Evolutionary conservation across 495 filamentous ascomycete genomes (phyloP), one percentile per base, ranked within the genome.

Genomic region (Glonium stellatum): DNA sequence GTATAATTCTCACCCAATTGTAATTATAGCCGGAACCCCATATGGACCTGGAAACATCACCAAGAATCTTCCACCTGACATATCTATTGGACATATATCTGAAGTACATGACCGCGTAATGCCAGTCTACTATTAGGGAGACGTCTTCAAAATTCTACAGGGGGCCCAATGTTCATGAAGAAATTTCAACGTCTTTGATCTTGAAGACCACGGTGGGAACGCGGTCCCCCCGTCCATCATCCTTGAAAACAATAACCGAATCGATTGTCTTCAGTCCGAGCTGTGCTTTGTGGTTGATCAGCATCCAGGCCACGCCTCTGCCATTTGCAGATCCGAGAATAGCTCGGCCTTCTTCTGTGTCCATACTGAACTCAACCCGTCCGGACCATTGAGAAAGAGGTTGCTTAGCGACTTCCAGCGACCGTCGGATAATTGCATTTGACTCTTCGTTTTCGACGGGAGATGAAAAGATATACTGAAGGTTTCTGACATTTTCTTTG

Each of bases 371-470:
- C 47, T 50, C 21, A 21, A 50, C 47, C 23, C 47, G 12, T 50
- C 22, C 47, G 3, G 12, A 11, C 12, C 21, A 50, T 5, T 50
- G 47, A 3, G 11, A 11, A 50, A 18, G 47, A 18, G n/a, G 4
- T 22, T 50, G 18, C n/a, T 23, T 23, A 11, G 3, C n/a, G 21
- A 19, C 23, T 11, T 15, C 47, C 12, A 50, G 47, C 21, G 47
- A 15, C 23, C 23, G 47, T 23, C 3, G 47, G 11, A 50, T 23
- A 21, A 18, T 11, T 22, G 4, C 47, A 21, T 50, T 50, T 15
- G 47, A 19, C 47, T 50, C 47, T 15, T n/a, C 21, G 47, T 50
- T 50, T 21, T 50, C 47, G 15, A 50, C 47, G 11, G 47, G 47
- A 50, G 15, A 50, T 21, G 47, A 50, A 18, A 9, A 49, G 47